Evolutionary conservation across 2,329 filamentous ascomycete genomes (phyloP), one percentile per base, ranked within the genome.

Genomic region (Aphanocladium album): DNA sequence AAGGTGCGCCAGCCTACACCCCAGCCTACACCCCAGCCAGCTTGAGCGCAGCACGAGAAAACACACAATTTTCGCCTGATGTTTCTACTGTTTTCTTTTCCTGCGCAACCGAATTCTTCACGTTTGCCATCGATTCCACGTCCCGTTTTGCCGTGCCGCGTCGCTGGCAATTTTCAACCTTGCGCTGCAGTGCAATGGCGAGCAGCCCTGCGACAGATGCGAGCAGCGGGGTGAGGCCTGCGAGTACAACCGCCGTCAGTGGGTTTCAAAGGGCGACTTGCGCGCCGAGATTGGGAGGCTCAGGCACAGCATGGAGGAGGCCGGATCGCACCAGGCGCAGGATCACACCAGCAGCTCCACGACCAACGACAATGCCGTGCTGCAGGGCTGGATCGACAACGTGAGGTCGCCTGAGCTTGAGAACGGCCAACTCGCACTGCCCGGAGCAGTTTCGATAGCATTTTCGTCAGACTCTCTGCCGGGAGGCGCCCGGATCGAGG

Each of bases 211-310:
- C 27, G 16, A 49, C 19, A 43, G 59, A 21, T 63, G 62, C 50
- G 21, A 27, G 30, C 30, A 55, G 33, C 49, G 51, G 2, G 37
- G 39, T 21, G 50, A 61, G n/a, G 19, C 27, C 7, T 64, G 63
- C 51, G 57, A 60, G 3, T 64, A 62, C 58, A 50, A 43, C 30
- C 39, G 47, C 14, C 54, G 23, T 17, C 49, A 57, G 30, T 57
- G 60, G 45, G 47, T 59, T 14, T 62, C 62, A 8, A 64, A 64
- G 21, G 41, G 63, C 37, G 67, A 68, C 17, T 33, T 69, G 1
- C 55, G 67, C 2, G 64, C 66, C 2, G 66, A 69, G 21, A 68
- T 69, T 19, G 66, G 62, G 55, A 56, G 67, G 0, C 59, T 69
- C 1, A 62, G 62, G 11, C 60, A 63, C 57, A 63, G 64, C 39